These are phyloP conservation scores for Blepharisma stoltei DNA, from an alignment of 73 alveolate species.

Conservation along the genomic window DNA sequence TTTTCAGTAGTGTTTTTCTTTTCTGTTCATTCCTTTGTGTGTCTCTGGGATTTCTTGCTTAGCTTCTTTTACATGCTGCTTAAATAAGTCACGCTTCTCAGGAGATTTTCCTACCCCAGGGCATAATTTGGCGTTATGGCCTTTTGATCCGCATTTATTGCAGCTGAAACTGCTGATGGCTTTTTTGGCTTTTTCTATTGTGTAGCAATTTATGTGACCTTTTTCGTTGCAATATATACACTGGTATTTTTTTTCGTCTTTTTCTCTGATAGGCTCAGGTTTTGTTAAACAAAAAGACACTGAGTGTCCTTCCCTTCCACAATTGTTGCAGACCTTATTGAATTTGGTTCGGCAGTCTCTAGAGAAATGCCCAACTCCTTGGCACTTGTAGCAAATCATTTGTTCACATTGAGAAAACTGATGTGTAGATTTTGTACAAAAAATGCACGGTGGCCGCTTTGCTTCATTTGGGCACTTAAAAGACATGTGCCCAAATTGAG, in stretches of 20 bases:
- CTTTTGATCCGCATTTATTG: too few relatives aligned
- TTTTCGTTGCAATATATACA: not conserved
- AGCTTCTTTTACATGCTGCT: too few relatives aligned
- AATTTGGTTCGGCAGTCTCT: not conserved
- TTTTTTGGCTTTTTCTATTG: too few relatives aligned
- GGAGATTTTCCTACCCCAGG: too few relatives aligned
- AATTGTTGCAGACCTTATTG: not conserved
- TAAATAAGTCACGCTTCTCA: too few relatives aligned
- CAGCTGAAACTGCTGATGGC: too few relatives aligned
- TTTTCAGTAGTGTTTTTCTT: too few relatives aligned
- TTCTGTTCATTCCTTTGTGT: too few relatives aligned
- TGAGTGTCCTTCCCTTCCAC: not conserved
- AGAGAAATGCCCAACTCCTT: not conserved
- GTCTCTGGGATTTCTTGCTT: too few relatives aligned
- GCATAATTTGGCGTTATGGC: too few relatives aligned
- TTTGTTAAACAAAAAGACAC: not conserved
- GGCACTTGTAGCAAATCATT: not conserved
- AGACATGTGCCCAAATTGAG: constrained; percentile 49
- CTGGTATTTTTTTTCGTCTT: not conserved
- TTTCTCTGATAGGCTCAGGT: not conserved
- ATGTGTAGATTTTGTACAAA: constrained; percentile 41
- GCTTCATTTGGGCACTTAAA: constrained; percentile 43
- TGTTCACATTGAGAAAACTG: constrained; percentile 27
- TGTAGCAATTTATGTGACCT: not conserved
- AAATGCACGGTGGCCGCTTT: constrained; percentile 33